A percentile compares a stretch with the other conserved stretches of the same genome.
These are phyloP conservation scores for Pichia phayaonensis DNA, from an alignment of 805 yeast genomes.

Conservation along the genomic window DNA sequence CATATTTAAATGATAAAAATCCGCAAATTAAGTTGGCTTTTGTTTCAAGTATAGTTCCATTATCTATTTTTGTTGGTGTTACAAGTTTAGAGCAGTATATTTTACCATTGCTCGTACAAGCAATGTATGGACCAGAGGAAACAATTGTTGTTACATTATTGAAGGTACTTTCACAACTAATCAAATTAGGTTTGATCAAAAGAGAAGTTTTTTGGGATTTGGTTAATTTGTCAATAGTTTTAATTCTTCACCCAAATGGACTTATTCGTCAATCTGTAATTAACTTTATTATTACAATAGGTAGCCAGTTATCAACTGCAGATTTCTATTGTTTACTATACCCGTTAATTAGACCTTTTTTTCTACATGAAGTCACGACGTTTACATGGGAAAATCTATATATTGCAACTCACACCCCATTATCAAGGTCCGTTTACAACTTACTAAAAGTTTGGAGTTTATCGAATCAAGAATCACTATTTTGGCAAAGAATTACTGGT, in stretches of 20 bases:
- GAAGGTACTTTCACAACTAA: slow-evolving; percentile 46
- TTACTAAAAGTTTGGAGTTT: slow-evolving; percentile 65
- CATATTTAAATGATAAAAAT: slow-evolving; percentile 78
- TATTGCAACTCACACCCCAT: slow-evolving; percentile 59
- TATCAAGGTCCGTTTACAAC: slow-evolving; percentile 58
- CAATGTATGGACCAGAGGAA: slow-evolving; percentile 78
- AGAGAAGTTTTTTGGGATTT: slow-evolving; percentile 49
- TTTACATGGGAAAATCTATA: slow-evolving; percentile 60
- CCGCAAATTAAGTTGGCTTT: slow-evolving; percentile 61
- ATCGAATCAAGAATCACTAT: slow-evolving; percentile 57
- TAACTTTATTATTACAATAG: slow-evolving; percentile 51
- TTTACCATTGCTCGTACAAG: slow-evolving; percentile 75
- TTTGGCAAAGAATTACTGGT: slow-evolving; percentile 57
- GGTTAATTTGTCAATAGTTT: slow-evolving; percentile 40
- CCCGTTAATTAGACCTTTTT: slow-evolving; percentile 69
- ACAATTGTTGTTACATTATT: slow-evolving; percentile 67
- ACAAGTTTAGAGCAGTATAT: slow-evolving; percentile 81
- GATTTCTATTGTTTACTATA: slow-evolving; percentile 78
- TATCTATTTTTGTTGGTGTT: slow-evolving; percentile 76
- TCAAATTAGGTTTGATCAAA: slow-evolving; percentile 48
- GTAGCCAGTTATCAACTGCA: slow-evolving; percentile 58
- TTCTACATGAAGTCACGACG: slow-evolving; percentile 68
- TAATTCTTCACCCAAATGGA: slow-evolving; percentile 78
- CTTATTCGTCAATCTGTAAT: slow-evolving; percentile 72
- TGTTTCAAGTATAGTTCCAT: slow-evolving; percentile 60